phyloP scores from a whole-genome alignment of 208 protist genomes.

The Phytomonas serpens region DNA sequence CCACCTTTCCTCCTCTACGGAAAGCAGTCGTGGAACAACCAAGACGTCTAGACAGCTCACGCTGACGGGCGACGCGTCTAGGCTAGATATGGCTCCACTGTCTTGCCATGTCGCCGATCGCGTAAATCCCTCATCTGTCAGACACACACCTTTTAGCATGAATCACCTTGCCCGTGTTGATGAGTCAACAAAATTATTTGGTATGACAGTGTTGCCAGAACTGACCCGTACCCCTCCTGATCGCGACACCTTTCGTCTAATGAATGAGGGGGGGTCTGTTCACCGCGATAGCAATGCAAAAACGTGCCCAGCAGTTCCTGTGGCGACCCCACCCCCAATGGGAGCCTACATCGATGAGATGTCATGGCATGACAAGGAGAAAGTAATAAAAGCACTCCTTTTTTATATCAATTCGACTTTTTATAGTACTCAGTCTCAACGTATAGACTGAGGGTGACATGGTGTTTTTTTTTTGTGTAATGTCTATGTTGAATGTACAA shows the following conservation, averaged over 20 bases:
- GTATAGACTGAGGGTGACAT: not conserved
- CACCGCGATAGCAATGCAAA: conserved; percentile 3
- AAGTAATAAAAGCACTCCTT: conserved; percentile 77
- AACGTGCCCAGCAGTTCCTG: not conserved
- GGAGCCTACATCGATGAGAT: conserved; percentile 46
- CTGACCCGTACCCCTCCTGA: not conserved
- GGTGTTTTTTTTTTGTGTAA: conserved; percentile 2
- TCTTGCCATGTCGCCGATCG: not conserved
- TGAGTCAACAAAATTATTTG: not conserved
- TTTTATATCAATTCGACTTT: conserved; percentile 78
- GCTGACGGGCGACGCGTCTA: not conserved
- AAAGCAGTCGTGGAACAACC: not conserved
- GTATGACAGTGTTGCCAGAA: not conserved
- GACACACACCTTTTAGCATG: not conserved
- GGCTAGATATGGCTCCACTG: not conserved
- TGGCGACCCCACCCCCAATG: conserved; percentile 3
- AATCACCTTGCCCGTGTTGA: not conserved
- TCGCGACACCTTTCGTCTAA: not conserved
- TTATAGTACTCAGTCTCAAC: conserved; percentile 18
- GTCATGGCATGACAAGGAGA: conserved; percentile 75
- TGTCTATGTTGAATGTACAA: conserved; percentile 1
- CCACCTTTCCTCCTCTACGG: not conserved
- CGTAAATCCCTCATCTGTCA: not conserved
- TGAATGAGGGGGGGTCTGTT: not conserved
- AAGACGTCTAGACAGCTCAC: not conserved